These are phyloP conservation scores for Debaryomyces subglobosus DNA, from an alignment of 1,139 yeast species.

Conservation along the genomic window DNA sequence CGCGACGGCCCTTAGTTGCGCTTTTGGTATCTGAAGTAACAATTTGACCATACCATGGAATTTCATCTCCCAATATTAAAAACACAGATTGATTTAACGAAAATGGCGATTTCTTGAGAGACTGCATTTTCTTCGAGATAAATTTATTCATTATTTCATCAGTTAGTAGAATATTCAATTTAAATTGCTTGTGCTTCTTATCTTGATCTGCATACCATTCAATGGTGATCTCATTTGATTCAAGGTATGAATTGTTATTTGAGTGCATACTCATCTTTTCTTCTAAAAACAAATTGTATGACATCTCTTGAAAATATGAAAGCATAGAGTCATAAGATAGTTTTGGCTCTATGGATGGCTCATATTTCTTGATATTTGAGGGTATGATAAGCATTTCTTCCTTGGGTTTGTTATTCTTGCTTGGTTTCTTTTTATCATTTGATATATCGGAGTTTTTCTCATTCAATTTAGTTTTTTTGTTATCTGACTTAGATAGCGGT, in stretches of 20 bases:
- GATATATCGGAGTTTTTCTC: not conserved
- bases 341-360: conserved; percentile 40
- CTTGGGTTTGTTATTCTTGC: not conserved
- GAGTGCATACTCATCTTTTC: conserved; percentile 50
- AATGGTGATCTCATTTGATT: conserved; percentile 43
- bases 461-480: not conserved
- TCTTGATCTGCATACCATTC: conserved; percentile 57
- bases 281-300: conserved; percentile 64
- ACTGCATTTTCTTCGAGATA: conserved; percentile 44
- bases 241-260: conserved; percentile 41
- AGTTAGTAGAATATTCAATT: conserved; percentile 39
- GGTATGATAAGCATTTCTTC: conserved; percentile 23
- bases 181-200: conserved; percentile 44
- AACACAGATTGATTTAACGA: conserved; percentile 49
- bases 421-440: not conserved
- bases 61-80: conserved; percentile 40
- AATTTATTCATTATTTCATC: conserved; percentile 44
- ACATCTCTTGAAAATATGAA: conserved; percentile 60
- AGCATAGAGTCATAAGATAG: conserved; percentile 51
- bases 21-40: conserved; percentile 46
- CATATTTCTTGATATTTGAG: conserved; percentile 28
- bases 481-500: not conserved
- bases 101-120: conserved; percentile 51
- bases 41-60: conserved; percentile 47
- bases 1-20: conserved; percentile 14